Evolutionary conservation across 78 protist genomes (phyloP).

Genomic region (Diacronema lutheri): DNA sequence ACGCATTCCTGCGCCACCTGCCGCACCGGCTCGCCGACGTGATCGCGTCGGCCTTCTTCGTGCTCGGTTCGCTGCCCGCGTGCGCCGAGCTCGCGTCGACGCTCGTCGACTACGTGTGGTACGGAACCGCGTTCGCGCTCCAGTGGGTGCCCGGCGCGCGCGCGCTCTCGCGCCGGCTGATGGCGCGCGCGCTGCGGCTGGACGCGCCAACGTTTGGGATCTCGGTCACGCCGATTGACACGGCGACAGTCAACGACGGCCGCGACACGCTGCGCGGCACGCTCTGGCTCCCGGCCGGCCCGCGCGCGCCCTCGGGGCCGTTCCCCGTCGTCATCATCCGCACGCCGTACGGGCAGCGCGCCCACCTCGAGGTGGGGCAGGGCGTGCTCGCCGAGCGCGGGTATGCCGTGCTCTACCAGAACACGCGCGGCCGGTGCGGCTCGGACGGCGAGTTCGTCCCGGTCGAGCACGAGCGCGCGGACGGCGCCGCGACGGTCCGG

Average conservation of each 20-base stretch:
- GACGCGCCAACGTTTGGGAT: background rate
- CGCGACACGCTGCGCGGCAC: background rate
- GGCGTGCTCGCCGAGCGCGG: background rate
- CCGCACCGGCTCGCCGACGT: too few relatives aligned
- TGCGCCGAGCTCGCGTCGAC: too few relatives aligned
- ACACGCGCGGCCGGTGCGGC: slow-evolving; percentile 20
- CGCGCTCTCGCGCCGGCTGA: too few relatives aligned
- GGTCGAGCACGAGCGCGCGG: slow-evolving; percentile 19
- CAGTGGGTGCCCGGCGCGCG: too few relatives aligned
- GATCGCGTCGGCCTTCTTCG: too few relatives aligned
- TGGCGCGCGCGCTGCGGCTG: background rate
- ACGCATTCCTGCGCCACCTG: too few relatives aligned
- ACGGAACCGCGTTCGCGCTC: too few relatives aligned
- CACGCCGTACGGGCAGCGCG: background rate
- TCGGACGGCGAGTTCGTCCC: slow-evolving; percentile 9
- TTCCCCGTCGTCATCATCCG: background rate
- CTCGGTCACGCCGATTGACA: background rate
- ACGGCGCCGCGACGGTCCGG: background rate
- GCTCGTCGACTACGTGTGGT: too few relatives aligned
- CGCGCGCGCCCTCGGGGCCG: background rate
- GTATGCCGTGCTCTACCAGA: background rate
- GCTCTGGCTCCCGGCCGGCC: background rate
- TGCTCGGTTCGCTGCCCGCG: too few relatives aligned
- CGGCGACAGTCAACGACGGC: background rate
- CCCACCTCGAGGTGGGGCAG: background rate